These are phyloP conservation scores for Mycena floridula DNA, from an alignment of 768 basidiomycete genomes.

Conservation along the genomic window DNA sequence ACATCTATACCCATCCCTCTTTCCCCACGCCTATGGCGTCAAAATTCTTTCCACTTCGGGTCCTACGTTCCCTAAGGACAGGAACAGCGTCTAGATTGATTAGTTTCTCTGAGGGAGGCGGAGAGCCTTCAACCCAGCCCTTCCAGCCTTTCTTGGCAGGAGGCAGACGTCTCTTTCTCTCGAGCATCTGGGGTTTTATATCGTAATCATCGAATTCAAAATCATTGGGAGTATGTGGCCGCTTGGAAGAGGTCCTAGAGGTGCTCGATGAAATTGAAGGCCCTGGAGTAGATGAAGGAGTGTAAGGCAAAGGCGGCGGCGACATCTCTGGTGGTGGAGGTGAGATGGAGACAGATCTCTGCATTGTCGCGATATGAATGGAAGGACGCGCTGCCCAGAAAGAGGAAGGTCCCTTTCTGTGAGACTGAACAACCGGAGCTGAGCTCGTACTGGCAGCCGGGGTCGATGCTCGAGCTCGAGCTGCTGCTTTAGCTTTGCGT, in stretches of 20 bases:
- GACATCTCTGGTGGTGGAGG: constrained; percentile 53
- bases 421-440: constrained; percentile 16
- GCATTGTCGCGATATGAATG: constrained; percentile 64
- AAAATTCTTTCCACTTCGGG: constrained; percentile 82
- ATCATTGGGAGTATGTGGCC: constrained; percentile 70
- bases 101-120: constrained; percentile 71
- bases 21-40: constrained; percentile 77
- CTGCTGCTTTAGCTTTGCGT: constrained; percentile 32
- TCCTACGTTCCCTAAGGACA: constrained; percentile 65
- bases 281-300: constrained; percentile 69
- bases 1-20: constrained; percentile 63
- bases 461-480: constrained; percentile 25
- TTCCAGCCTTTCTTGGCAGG: constrained; percentile 81
- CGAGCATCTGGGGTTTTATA: constrained; percentile 16
- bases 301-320: constrained; percentile 37
- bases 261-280: constrained; percentile 70
- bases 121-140: constrained; percentile 86
- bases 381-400: constrained; percentile 70
- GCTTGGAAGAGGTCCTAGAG: constrained; percentile 75
- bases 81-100: constrained; percentile 76
- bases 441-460: constrained; percentile 23
- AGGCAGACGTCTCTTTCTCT: constrained; percentile 53
- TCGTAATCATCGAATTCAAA: constrained; percentile 31
- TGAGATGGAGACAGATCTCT: constrained; percentile 69
- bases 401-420: constrained; percentile 31